These are phyloP conservation scores for Trypanosoma theileri DNA, from an alignment of 208 protist species.

Conservation along the genomic window DNA sequence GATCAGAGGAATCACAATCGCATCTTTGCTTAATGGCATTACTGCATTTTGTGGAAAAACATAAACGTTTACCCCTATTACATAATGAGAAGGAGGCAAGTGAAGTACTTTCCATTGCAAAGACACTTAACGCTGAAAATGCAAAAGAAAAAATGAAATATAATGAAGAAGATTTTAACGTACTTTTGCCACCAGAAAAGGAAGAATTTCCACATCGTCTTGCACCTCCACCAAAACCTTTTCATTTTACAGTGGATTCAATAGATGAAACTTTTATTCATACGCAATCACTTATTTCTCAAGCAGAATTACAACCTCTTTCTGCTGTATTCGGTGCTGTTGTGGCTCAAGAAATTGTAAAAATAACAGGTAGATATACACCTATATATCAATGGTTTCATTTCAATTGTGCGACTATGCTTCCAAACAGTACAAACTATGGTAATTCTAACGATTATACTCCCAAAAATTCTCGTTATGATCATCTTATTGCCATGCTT, in stretches of 20 bases:
- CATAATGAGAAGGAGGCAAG: conserved; percentile 62
- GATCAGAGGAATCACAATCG: conserved; percentile 69
- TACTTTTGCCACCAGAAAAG: conserved; percentile 34
- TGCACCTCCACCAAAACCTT: conserved; percentile 58
- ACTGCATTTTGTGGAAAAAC: conserved; percentile 65
- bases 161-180: neutral
- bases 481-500: conserved; percentile 76
- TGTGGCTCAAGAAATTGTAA: conserved; percentile 97
- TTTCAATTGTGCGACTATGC: conserved; percentile 88
- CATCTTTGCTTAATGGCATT: conserved; percentile 67
- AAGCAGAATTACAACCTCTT: conserved; percentile 87
- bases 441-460: conserved; percentile 41
- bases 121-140: conserved; percentile 60
- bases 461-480: conserved; percentile 59
- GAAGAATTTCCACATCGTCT: conserved; percentile 60
- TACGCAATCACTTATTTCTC: conserved; percentile 53
- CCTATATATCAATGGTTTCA: conserved; percentile 96
- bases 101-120: conserved; percentile 55
- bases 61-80: conserved; percentile 63
- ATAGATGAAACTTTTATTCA: conserved; percentile 55
- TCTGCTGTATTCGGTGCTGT: conserved; percentile 93
- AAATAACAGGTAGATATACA: conserved; percentile 96
- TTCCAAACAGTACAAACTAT: conserved; percentile 53
- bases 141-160: conserved; percentile 12
- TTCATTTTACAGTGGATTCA: conserved; percentile 55